Evolutionary conservation across 768 basidiomycete genomes (phyloP).

Genomic region (Galerina marginata): DNA sequence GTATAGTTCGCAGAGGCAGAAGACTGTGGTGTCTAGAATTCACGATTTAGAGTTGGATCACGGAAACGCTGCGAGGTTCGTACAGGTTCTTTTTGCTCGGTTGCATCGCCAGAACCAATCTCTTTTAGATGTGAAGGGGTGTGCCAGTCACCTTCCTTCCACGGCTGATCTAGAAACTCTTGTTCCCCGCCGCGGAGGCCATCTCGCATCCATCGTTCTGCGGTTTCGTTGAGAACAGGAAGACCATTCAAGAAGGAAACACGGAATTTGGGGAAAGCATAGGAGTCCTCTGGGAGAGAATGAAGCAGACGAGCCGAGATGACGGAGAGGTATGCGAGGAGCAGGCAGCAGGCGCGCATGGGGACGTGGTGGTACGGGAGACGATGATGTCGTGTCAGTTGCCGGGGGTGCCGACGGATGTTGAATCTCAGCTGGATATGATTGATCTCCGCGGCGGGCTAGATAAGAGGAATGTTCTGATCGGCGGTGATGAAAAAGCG

Average conservation of each 20-base stretch:
- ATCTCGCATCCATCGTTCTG: slow-evolving; percentile 71
- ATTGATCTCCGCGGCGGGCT: slow-evolving; percentile 27
- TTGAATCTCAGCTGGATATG: slow-evolving; percentile 22
- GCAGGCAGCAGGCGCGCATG: slow-evolving; percentile 26
- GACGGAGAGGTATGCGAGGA: slow-evolving; percentile 31
- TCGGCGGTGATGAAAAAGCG: slow-evolving; percentile 37
- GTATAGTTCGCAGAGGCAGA: slow-evolving; percentile 42
- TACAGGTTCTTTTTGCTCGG: slow-evolving; percentile 28
- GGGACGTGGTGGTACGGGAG: slow-evolving; percentile 7
- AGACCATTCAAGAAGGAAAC: slow-evolving; percentile 80
- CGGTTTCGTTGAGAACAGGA: slow-evolving; percentile 77
- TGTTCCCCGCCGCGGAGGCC: slow-evolving; percentile 77
- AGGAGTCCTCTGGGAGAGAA: slow-evolving; percentile 78
- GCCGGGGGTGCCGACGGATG: slow-evolving; percentile 24
- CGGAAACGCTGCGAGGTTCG: slow-evolving; percentile 11
- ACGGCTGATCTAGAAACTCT: slow-evolving; percentile 77
- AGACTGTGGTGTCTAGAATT: slow-evolving; percentile 10
- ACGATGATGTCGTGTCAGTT: slow-evolving; percentile 28
- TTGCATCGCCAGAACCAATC: slow-evolving; percentile 59
- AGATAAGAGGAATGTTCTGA: slow-evolving; percentile 30
- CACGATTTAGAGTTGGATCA: slow-evolving; percentile 5
- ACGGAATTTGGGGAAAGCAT: slow-evolving; percentile 82
- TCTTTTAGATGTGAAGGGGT: slow-evolving; percentile 51
- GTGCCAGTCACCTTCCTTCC: slow-evolving; percentile 48
- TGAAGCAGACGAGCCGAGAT: slow-evolving; percentile 56